Evolutionary conservation across 2,329 filamentous ascomycete species (phyloP).

Genomic region (Fusarium sp.): DNA sequence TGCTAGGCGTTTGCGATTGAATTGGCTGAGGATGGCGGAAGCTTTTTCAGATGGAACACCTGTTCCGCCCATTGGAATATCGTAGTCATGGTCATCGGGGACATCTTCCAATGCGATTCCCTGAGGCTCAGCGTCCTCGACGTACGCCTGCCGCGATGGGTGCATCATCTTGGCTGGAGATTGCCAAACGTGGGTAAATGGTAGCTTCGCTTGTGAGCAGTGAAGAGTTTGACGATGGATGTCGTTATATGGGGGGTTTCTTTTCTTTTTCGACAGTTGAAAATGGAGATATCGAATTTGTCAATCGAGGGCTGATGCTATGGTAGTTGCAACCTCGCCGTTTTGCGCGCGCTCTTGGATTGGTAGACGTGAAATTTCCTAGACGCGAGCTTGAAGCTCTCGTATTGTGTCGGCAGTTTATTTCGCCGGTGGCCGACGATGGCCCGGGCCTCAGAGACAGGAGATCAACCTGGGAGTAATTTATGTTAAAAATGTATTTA

Average conservation of each 20-base stretch:
- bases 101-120: constrained; percentile 62
- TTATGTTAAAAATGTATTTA: neutral
- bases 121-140: constrained; percentile 79
- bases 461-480: neutral
- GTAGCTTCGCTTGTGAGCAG: neutral
- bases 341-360: constrained; percentile 26
- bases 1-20: constrained; percentile 89
- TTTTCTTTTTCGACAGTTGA: neutral
- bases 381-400: constrained; percentile 25
- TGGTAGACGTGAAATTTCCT: constrained; percentile 40
- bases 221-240: neutral
- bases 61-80: constrained; percentile 71
- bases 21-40: constrained; percentile 85
- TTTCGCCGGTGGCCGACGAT: constrained; percentile 40
- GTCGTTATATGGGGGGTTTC: neutral
- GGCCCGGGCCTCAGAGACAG: neutral
- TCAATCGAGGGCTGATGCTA: neutral
- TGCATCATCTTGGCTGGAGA: constrained; percentile 70
- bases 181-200: neutral
- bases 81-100: constrained; percentile 82
- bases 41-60: constrained; percentile 83
- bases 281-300: neutral
- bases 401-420: constrained; percentile 34
- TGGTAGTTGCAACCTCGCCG: constrained; percentile 13
- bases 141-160: constrained; percentile 90